phyloP scores from a whole-genome alignment of 495 filamentous ascomycete genomes.

The Xylaria scruposa region DNA sequence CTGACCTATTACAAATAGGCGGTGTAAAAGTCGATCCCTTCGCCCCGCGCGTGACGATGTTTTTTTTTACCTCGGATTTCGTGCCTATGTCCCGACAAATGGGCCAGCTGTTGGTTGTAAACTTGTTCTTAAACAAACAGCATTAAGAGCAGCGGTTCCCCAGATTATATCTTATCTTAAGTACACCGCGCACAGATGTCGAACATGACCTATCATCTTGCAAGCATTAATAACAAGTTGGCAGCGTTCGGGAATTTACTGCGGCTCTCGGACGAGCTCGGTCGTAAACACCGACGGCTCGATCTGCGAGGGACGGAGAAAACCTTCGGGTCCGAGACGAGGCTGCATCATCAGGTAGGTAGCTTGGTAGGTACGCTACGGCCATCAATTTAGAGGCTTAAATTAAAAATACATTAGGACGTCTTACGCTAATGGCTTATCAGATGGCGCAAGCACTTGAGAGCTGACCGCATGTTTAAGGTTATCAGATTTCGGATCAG shows the following conservation, averaged over 20 bases:
- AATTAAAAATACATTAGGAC: background rate
- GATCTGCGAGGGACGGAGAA: conserved; percentile 26
- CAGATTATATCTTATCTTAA: background rate
- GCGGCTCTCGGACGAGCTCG: conserved; percentile 32
- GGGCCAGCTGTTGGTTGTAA: background rate
- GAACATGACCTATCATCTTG: background rate
- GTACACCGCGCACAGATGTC: background rate
- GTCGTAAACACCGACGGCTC: conserved; percentile 34
- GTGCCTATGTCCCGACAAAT: background rate
- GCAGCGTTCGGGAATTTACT: background rate
- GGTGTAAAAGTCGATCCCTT: background rate
- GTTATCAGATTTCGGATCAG: background rate
- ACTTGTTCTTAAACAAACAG: no score
- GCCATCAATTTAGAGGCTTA: background rate
- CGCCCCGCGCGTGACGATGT: background rate
- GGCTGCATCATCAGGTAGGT: background rate
- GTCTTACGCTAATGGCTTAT: conserved; percentile 1
- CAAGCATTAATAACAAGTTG: background rate
- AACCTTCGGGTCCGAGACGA: conserved; percentile 27
- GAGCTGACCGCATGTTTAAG: background rate
- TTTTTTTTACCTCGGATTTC: background rate
- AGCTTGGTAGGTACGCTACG: no score
- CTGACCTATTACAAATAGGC: conserved; percentile 22
- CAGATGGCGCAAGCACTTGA: conserved; percentile 17
- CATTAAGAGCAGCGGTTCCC: background rate